Base-by-base conservation (phyloP, 1,284 basidiomycete genomes). In the Leucoagaricus sp. region DNA sequence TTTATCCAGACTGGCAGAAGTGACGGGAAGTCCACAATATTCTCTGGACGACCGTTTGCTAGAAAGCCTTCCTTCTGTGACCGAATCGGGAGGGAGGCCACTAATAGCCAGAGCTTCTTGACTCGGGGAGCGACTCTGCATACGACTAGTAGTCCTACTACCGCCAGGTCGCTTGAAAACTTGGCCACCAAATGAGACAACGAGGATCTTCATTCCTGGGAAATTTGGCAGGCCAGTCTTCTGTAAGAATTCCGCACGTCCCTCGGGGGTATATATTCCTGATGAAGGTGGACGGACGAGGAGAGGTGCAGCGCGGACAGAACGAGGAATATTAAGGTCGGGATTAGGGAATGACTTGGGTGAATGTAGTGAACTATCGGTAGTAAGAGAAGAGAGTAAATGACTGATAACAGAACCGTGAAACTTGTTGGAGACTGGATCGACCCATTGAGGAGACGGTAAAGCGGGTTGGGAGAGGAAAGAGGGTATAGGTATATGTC, bases 171-270 rank as follows among this genome's bases (percentile, higher is more conserved):
- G 78, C 51, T 82, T 81, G 67, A 91, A 86, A 13, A 85, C 74
- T 63, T 91, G 89, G 0, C 89, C 89, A 4, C 89, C 89, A 65
- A 92, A 92, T 1, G 87, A 91, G 10, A 92, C 87, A 28, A 91
- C 73, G 23, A 91, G 75, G 44, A 92, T 81, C 64, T 81, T 86
- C 5, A 81, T 85, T 33, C 62, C 76, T 49, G 84, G 81, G 5
- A 81, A 68, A 17, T 80, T 62, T 0, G 89, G 86, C 0, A 92
- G 72, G 28, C 86, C 87, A 41, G 89, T 77, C 1, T 77, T 77
- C 2, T 70, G 63, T 3, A 91, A 77, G 28, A 90, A 67, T 9
- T 67, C 67, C 9, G 76, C 64, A n/a, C 87, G 78, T 10, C 85
- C 85, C 48, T 72, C 67, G 0, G 67, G 61, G 0, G 81, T 81